Base-by-base conservation (phyloP, 305 asterid genomes). In the Lippia alba region DNA sequence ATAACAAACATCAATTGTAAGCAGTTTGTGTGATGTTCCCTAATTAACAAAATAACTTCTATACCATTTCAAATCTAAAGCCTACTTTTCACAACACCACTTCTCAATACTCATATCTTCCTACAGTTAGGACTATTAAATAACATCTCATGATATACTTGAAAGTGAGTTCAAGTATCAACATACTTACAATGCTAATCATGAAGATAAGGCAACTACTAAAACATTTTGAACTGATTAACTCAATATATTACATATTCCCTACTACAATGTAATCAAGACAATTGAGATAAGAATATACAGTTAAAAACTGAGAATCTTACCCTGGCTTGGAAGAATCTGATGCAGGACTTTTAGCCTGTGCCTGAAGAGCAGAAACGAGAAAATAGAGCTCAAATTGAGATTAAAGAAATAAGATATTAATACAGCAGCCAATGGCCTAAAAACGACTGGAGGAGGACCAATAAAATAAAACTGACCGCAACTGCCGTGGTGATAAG, bases 301-400 rank as follows among this genome's bases (percentile, higher is more conserved):
- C 8, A 20, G 66, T 46, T 1, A 18, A 41, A 4, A 71, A 24
- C 56, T 24, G 12, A 53, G 48, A 66, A 64, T 18, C 74, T 54
- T 55, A 80, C 84, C 84, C 84, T 34, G 84, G 72, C 56, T 80
- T 80, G 24, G 78, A 46, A 72, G 65, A 79, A 30, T 63, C 77
- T 4, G 84, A 54, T 12, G 79, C 69, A 59, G 84, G 67, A 55
- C 16, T 80, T 33, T 66, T 74, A 73, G 72, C 62, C 30, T 69
- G 72, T 44, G 79, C 67, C 84, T 80, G 61, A 62, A 60, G 11
- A 64, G 8, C 20, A 10, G 4, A 56, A 56, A 61, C 30, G 8
- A 61, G 12, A 4, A 12, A 61, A 5, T 44, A 46, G 34, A 62
- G 36, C 8, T 45, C 14, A 69, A 10, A n/a, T 46, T 51, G 15